Evolutionary conservation across 2,329 filamentous ascomycete species (phyloP).

Genomic region (Domatiomyces catenatus): DNA sequence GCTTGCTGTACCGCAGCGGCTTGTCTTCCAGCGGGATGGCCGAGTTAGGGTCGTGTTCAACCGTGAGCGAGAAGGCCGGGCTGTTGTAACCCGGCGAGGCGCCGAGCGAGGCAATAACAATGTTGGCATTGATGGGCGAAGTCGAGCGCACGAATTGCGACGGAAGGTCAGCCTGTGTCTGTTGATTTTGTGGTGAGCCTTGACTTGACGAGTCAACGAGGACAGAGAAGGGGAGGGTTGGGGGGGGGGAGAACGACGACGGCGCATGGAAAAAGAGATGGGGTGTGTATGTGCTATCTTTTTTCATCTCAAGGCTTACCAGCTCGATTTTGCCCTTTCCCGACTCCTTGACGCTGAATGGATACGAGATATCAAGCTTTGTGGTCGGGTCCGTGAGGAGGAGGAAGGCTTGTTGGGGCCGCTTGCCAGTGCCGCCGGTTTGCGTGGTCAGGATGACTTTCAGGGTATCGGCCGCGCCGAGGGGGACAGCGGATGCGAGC

Average conservation of each 20-base stretch:
- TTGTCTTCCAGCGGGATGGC: conserved; percentile 47
- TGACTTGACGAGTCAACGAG: too few species aligned
- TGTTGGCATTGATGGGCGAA: conserved; percentile 57
- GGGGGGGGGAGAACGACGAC: too few species aligned
- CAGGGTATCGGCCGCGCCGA: conserved; percentile 56
- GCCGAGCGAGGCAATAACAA: conserved; percentile 80
- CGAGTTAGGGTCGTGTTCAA: conserved; percentile 48
- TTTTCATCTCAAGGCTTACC: conserved; percentile 42
- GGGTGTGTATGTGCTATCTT: conserved; percentile 1
- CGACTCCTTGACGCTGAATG: conserved; percentile 67
- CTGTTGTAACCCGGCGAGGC: conserved; percentile 50
- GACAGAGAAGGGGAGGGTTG: too few species aligned
- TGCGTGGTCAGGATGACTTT: conserved; percentile 70
- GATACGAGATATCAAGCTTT: conserved; percentile 74
- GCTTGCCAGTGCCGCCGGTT: conserved; percentile 62
- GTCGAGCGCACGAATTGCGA: conserved; percentile 57
- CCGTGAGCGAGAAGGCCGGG: conserved; percentile 56
- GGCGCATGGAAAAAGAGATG: neutral
- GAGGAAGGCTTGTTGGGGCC: conserved; percentile 88
- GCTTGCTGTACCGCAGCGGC: conserved; percentile 69
- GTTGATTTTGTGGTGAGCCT: too few species aligned
- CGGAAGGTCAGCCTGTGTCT: conserved; percentile 84
- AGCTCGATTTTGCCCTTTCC: conserved; percentile 76
- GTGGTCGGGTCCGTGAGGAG: conserved; percentile 58
- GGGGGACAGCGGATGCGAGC: conserved; percentile 46